Evolutionary conservation across 805 yeast species (phyloP), one percentile per base, ranked within the genome.

Genomic region (Sugiyamaella marilandica): DNA sequence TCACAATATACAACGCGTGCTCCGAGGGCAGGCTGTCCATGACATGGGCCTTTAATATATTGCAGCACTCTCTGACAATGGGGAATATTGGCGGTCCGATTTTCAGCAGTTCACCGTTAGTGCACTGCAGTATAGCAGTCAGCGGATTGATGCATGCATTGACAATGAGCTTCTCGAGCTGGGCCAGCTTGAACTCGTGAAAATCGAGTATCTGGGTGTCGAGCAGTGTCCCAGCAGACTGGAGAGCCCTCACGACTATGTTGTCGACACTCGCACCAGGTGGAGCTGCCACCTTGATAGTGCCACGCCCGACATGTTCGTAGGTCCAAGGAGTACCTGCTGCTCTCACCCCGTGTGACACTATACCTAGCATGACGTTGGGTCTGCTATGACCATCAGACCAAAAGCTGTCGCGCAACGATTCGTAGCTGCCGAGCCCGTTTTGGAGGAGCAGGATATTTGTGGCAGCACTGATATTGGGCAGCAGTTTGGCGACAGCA

Each of bases 141-240:
- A 85, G 71, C 0, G 97, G 86, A 63, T 94, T 92, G 58, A 92
- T 83, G 62, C 94, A 87, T 1, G 87, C 78, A 64, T 94, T 94
- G 18, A 86, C 83, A 44, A 85, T 74, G 53, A 92, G 77, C 66
- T 92, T 94, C 60, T 83, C 84, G 59, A 83, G 71, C 68, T 88
- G 96, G 1, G 82, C 78, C 29, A 80, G 59, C 34, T 83, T 66
- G 53, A 82, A 66, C 37, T 77, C 80, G 21, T 75, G 75, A 45
- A 75, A 72, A 1, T 60, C 53, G 33, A 70, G 52, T 11, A 44
- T 37, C 39, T 54, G 37, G 2, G 57, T 56, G 31, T 60, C 56
- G 29, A 62, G 53, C 19, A 47, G 31, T 2, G 41, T 34, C 41
- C 41, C 53, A 2, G 56, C 45, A 2, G 49, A 24, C 45, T 50